phyloP scores from a whole-genome alignment of 2,329 filamentous ascomycete genomes.

The Penicillium psychrosexuale region DNA sequence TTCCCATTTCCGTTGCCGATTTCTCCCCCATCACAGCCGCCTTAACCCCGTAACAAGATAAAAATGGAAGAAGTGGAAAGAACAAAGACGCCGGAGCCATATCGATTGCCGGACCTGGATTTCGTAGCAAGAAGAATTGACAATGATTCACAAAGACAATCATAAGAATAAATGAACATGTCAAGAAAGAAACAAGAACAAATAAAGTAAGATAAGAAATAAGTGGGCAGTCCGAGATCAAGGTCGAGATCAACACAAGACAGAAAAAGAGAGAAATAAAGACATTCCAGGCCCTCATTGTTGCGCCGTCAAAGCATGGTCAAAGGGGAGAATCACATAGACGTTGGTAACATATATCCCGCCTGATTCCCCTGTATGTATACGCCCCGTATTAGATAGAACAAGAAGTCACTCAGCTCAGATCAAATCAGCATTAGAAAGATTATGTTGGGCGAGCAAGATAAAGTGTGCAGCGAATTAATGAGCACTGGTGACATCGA shows the following conservation, averaged over 20 bases:
- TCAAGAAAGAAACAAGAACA: slow-evolving; percentile 15
- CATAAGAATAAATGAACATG: slow-evolving; percentile 18
- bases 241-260: slow-evolving; percentile 8
- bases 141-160: slow-evolving; percentile 11
- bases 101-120: slow-evolving; percentile 9
- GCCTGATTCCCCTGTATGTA: slow-evolving; percentile 37
- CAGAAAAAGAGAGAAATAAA: slow-evolving; percentile 16
- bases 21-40: not conserved
- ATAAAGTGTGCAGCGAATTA: slow-evolving; percentile 28
- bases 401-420: slow-evolving; percentile 19
- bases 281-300: slow-evolving; percentile 24
- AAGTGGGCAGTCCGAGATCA: slow-evolving; percentile 6
- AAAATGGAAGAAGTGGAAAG: slow-evolving; percentile 2
- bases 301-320: slow-evolving; percentile 34
- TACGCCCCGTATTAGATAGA: slow-evolving; percentile 36
- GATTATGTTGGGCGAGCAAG: slow-evolving; percentile 25
- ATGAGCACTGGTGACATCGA: slow-evolving; percentile 27
- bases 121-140: slow-evolving; percentile 14
- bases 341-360: slow-evolving; percentile 33
- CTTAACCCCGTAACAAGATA: not conserved
- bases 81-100: slow-evolving; percentile 4
- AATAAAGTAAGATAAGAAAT: slow-evolving; percentile 13
- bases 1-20: not conserved
- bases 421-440: slow-evolving; percentile 23
- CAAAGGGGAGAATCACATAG: slow-evolving; percentile 25